These are phyloP conservation scores for Umbilicaria muhlenbergii DNA, from an alignment of 495 filamentous ascomycete species.

Conservation along the genomic window DNA sequence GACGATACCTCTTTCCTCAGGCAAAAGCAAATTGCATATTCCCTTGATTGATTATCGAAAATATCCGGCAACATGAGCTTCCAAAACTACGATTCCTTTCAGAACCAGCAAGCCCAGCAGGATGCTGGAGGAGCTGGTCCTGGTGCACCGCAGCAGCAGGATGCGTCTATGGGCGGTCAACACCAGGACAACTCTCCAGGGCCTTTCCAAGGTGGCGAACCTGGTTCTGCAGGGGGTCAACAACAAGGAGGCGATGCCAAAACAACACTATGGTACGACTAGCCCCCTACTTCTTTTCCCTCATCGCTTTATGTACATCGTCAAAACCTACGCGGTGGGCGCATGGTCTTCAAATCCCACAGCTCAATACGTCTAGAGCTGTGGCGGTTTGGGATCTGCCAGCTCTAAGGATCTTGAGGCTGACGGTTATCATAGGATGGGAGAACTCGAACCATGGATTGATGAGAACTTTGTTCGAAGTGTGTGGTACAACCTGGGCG, in stretches of 20 bases:
- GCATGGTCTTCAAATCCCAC: neutral
- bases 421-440: slow-evolving; percentile 56
- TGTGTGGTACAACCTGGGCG: slow-evolving; percentile 78
- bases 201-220: slow-evolving; percentile 38
- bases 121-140: slow-evolving; percentile 36
- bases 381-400: neutral
- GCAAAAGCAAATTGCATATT: slow-evolving; percentile 1
- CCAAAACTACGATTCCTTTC: slow-evolving; percentile 42
- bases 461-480: slow-evolving; percentile 97
- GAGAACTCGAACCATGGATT: slow-evolving; percentile 97
- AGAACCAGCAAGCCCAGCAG: slow-evolving; percentile 36
- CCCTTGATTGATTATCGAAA: slow-evolving; percentile 1
- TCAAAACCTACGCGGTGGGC: neutral
- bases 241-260: slow-evolving; percentile 49
- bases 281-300: neutral
- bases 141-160: slow-evolving; percentile 34
- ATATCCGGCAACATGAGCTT: slow-evolving; percentile 34
- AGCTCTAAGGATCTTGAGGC: neutral
- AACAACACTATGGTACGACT: slow-evolving; percentile 67
- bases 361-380: neutral
- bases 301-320: neutral
- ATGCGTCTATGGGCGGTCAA: slow-evolving; percentile 22
- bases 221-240: slow-evolving; percentile 32
- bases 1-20: too few species aligned
- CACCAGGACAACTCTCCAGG: slow-evolving; percentile 35